These are phyloP conservation scores for Entoloma clypeatum DNA, from an alignment of 1,284 basidiomycete genomes.

Conservation along the genomic window DNA sequence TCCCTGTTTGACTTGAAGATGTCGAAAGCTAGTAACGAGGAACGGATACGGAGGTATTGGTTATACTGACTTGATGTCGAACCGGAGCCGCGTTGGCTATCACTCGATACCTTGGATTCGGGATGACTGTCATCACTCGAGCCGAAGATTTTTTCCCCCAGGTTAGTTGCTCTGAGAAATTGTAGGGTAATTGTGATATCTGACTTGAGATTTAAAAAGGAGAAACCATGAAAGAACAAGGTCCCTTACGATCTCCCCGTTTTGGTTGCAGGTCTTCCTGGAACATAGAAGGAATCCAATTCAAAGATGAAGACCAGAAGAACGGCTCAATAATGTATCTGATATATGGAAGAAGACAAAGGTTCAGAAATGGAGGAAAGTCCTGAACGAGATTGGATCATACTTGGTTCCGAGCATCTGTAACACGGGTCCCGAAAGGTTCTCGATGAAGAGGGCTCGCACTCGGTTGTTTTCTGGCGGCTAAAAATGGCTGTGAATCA, in stretches of 20 bases:
- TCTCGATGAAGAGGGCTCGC: too few relatives aligned
- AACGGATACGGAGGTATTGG: background rate
- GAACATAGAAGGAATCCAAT: constrained; percentile 48
- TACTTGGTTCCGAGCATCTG: too few relatives aligned
- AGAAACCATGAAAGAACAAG: background rate
- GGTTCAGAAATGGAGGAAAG: background rate
- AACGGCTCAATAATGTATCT: too few relatives aligned
- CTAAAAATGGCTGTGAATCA: too few relatives aligned
- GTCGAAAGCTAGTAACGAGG: background rate
- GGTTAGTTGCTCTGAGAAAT: constrained; percentile 19
- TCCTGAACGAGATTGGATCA: background rate
- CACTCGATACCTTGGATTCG: background rate
- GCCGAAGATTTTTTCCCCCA: constrained; percentile 13
- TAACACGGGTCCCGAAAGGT: too few relatives aligned
- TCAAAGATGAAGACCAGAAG: constrained; percentile 45
- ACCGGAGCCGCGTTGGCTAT: constrained; percentile 10
- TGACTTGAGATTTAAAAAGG: constrained; percentile 12
- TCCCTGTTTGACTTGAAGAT: constrained; percentile 26
- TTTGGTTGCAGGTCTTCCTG: constrained; percentile 35
- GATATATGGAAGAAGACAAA: background rate
- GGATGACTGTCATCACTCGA: too few relatives aligned
- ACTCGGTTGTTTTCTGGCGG: too few relatives aligned
- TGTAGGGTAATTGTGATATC: constrained; percentile 27
- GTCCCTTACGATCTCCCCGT: constrained; percentile 39
- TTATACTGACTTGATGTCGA: constrained; percentile 15